A percentile compares a stretch with the other conserved stretches of the same genome.
Evolutionary conservation across 163 green algal genomes (phyloP).

Genomic region (Chloromonas sp.): DNA sequence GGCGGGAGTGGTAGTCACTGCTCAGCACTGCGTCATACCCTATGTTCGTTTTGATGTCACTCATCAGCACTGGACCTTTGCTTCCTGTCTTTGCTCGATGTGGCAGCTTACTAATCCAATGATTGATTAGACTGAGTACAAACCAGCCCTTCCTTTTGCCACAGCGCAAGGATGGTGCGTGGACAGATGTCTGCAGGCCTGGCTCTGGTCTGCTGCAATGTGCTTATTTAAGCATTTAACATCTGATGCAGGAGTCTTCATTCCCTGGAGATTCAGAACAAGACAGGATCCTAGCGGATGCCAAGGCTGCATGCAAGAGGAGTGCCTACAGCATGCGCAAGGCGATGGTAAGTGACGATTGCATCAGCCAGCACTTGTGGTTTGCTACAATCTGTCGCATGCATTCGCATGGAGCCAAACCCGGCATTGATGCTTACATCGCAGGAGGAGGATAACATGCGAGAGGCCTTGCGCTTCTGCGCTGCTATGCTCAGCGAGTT

Average conservation of each 20-base stretch:
- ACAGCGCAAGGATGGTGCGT: too few relatives aligned
- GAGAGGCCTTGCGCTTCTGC: conserved; percentile 85
- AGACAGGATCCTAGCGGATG: conserved; percentile 65
- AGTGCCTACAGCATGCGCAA: conserved; percentile 77
- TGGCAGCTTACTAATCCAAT: neutral
- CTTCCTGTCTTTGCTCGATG: too few relatives aligned
- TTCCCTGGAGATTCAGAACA: conserved; percentile 50
- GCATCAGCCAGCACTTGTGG: neutral
- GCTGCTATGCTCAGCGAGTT: conserved; percentile 90
- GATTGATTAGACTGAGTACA: neutral
- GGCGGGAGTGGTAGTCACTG: too few relatives aligned
- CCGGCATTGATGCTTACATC: neutral
- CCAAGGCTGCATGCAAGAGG: conserved; percentile 66
- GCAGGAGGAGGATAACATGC: conserved; percentile 90
- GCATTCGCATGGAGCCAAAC: neutral
- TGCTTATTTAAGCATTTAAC: neutral
- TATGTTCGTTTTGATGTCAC: too few relatives aligned
- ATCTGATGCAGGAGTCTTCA: conserved; percentile 7
- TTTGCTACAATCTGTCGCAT: neutral
- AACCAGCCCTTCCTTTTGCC: too few relatives aligned
- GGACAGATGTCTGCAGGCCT: too few relatives aligned
- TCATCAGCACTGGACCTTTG: too few relatives aligned
- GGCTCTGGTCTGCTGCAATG: too few relatives aligned
- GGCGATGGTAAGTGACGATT: conserved; percentile 51
- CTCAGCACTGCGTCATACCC: too few relatives aligned